Percentiles rank a stretch among this genome's conserved stretches.
Conservation (phyloP, 2,329 filamentous ascomycete species). For the Scleromitrula shiraiana region DNA sequence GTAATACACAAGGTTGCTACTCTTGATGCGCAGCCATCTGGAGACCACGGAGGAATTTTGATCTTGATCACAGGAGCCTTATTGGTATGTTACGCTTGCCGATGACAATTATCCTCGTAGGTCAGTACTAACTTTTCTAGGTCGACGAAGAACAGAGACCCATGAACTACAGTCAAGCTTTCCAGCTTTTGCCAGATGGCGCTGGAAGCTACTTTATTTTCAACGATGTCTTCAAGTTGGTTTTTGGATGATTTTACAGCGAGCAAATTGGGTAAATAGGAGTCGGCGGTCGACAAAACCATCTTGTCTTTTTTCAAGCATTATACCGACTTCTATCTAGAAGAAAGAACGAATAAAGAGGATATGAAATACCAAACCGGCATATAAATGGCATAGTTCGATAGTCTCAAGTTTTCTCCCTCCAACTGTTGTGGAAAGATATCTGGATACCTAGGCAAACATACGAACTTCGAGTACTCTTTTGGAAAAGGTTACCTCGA, state of each 20-base stretch:
- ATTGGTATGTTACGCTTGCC: constrained; percentile 47
- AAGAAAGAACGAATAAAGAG: constrained; percentile 12
- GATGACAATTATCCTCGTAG: constrained; percentile 7
- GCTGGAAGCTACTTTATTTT: constrained; percentile 71
- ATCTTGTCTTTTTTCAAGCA: constrained; percentile 16
- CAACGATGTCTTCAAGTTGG: constrained; percentile 92
- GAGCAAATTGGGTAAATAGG: constrained; percentile 18
- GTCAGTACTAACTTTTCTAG: constrained; percentile 37
- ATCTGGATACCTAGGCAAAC: too few relatives aligned
- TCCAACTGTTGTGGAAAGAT: not conserved
- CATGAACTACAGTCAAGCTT: constrained; percentile 86
- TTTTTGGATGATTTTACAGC: constrained; percentile 45
- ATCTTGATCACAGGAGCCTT: constrained; percentile 86
- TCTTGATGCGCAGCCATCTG: constrained; percentile 74
- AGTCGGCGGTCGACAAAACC: constrained; percentile 2
- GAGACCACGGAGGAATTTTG: constrained; percentile 60
- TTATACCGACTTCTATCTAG: constrained; percentile 20
- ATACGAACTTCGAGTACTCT: not conserved
- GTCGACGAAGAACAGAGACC: constrained; percentile 78
- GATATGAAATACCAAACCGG: constrained; percentile 11
- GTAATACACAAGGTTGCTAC: constrained; percentile 72
- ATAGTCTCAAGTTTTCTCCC: constrained; percentile 1
- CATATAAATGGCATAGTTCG: not conserved
- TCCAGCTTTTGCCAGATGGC: constrained; percentile 69
- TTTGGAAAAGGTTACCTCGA: not conserved